These are phyloP conservation scores for Pichia deserticola DNA, from an alignment of 805 yeast genomes.

Conservation along the genomic window DNA sequence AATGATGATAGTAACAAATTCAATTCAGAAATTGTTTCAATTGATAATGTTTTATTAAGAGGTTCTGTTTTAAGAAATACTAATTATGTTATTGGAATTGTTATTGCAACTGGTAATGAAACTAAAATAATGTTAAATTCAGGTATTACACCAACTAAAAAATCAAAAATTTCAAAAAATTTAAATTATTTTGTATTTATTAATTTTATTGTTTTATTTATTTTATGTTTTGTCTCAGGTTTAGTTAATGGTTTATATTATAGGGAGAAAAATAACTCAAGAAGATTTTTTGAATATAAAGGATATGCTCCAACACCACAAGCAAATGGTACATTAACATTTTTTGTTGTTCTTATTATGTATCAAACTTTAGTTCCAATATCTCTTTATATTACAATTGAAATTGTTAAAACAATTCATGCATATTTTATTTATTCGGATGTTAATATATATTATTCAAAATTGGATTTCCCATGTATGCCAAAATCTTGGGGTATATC, in stretches of 20 bases:
- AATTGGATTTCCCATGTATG: constrained; percentile 64
- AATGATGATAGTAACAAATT: constrained; percentile 16
- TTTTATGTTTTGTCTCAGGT: constrained; percentile 63
- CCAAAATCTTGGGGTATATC: constrained; percentile 81
- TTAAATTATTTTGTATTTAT: constrained; percentile 58
- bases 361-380: constrained; percentile 77
- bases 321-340: constrained; percentile 57
- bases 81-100: constrained; percentile 67
- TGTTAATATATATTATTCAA: constrained; percentile 58
- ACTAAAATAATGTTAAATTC: constrained; percentile 73
- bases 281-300: constrained; percentile 52
- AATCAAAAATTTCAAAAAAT: constrained; percentile 56
- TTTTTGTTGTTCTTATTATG: constrained; percentile 65
- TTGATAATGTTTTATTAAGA: constrained; percentile 58
- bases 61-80: constrained; percentile 72
- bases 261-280: constrained; percentile 34
- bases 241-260: constrained; percentile 62
- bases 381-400: constrained; percentile 71
- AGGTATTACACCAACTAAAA: constrained; percentile 71
- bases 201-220: constrained; percentile 55
- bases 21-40: constrained; percentile 49
- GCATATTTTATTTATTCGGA: constrained; percentile 72
- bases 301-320: constrained; percentile 55
- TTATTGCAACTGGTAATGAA: constrained; percentile 69
- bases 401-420: constrained; percentile 69